Evolutionary conservation across 352 stramenopile genomes (phyloP).

Genomic region (Phytophthora crassamura): DNA sequence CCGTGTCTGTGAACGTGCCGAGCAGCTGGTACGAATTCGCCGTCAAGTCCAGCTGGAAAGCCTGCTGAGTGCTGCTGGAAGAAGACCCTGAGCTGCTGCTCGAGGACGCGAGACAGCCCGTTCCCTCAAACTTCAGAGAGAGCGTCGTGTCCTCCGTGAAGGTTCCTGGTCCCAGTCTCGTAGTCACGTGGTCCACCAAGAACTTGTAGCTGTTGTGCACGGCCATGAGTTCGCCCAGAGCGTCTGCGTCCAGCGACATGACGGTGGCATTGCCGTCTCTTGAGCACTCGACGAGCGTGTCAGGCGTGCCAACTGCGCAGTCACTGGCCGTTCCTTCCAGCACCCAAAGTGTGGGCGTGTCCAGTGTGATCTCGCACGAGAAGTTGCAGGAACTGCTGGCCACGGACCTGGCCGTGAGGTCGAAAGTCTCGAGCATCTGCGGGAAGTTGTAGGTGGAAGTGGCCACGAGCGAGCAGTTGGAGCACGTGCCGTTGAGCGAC

Average conservation of each 20-base stretch:
- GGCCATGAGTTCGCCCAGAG: conserved; percentile 47
- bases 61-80: conserved; percentile 42
- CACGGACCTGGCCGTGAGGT: conserved; percentile 55
- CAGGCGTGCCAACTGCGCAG: conserved; percentile 38
- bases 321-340: conserved; percentile 46
- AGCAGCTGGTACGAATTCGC: conserved; percentile 63
- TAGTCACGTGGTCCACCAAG: conserved; percentile 64
- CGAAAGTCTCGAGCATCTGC: conserved; percentile 68
- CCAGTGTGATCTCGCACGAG: conserved; percentile 50
- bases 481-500: conserved; percentile 74
- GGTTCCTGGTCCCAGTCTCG: conserved; percentile 58
- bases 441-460: conserved; percentile 77
- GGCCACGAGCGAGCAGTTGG: conserved; percentile 67
- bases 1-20: conserved; percentile 58
- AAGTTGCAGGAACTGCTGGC: conserved; percentile 50
- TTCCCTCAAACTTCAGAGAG: conserved; percentile 63
- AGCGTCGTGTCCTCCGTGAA: conserved; percentile 64
- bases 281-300: conserved; percentile 45
- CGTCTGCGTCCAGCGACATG: conserved; percentile 47
- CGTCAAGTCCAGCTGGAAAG: conserved; percentile 63
- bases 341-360: conserved; percentile 66
- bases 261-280: conserved; percentile 65
- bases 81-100: conserved; percentile 2
- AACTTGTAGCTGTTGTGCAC: conserved; percentile 57
- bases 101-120: conserved; percentile 51